These are phyloP conservation scores for Gonium pectorale DNA, from an alignment of 139 green algal genomes.

Conservation along the genomic window DNA sequence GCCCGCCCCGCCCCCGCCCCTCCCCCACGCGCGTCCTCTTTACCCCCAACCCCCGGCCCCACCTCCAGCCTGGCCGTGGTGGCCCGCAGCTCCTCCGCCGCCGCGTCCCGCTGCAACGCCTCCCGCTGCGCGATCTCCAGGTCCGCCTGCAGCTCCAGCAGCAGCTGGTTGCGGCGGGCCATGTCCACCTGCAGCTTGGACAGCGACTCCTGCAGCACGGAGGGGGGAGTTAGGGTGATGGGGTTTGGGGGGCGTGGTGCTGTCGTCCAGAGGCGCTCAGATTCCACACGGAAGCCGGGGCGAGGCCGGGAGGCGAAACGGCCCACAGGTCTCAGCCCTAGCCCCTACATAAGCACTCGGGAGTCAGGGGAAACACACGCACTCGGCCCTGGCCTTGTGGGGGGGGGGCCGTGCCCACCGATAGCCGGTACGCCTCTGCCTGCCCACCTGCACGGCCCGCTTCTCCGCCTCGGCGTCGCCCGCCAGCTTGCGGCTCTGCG, in stretches of 20 bases:
- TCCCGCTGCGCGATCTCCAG: neutral
- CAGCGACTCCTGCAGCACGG: constrained; percentile 46
- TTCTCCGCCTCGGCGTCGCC: constrained; percentile 24
- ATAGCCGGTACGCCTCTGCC: too few relatives aligned
- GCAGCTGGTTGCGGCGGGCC: constrained; percentile 49
- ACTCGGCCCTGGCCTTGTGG: too few relatives aligned
- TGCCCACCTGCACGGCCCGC: constrained; percentile 16
- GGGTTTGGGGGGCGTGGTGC: too few relatives aligned
- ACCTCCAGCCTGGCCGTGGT: constrained; percentile 12
- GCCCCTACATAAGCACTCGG: too few relatives aligned
- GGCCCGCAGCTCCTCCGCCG: constrained; percentile 25
- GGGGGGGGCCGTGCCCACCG: too few relatives aligned
- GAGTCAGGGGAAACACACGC: too few relatives aligned
- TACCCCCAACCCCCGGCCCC: neutral
- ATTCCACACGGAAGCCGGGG: too few relatives aligned
- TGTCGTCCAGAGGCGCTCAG: too few relatives aligned
- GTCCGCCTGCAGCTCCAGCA: constrained; percentile 55
- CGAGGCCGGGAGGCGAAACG: too few relatives aligned
- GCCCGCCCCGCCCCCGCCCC: too few relatives aligned
- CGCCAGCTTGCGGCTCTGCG: constrained; percentile 5
- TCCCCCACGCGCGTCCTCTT: neutral
- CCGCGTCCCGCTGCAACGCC: neutral
- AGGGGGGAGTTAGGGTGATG: neutral
- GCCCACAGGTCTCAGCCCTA: too few relatives aligned
- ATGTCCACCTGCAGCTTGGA: constrained; percentile 53